Conservation (phyloP, 2,329 filamentous ascomycete species). For the Polytolypa hystricis region DNA sequence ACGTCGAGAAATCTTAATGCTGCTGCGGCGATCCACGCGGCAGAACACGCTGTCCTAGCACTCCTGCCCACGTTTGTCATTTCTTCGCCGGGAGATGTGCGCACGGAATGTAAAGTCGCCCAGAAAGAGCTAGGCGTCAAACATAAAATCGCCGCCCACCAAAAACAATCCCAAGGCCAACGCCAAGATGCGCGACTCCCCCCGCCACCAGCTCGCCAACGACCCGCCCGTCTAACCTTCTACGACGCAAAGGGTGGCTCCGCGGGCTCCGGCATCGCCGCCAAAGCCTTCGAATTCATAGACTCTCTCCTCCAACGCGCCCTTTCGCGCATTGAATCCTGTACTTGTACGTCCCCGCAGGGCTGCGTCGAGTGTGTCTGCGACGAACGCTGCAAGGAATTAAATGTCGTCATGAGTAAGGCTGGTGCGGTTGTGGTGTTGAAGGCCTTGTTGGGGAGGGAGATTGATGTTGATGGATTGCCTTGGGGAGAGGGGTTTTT, state of each 20-base stretch:
- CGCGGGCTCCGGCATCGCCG: constrained; percentile 72
- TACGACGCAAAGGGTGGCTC: constrained; percentile 90
- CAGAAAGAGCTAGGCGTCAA: constrained; percentile 72
- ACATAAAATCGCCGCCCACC: constrained; percentile 6
- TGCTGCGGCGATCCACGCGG: constrained; percentile 84
- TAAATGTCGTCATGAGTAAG: constrained; percentile 89
- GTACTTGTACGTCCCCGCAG: constrained; percentile 52
- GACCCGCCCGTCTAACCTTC: constrained; percentile 80
- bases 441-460: constrained; percentile 59
- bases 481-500: constrained; percentile 80
- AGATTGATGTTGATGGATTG: constrained; percentile 72
- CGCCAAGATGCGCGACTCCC: constrained; percentile 21
- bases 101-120: constrained; percentile 85
- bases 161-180: constrained; percentile 6
- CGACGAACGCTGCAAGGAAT: constrained; percentile 70
- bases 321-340: constrained; percentile 62
- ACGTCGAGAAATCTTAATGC: constrained; percentile 62
- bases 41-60: constrained; percentile 79
- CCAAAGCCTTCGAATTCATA: constrained; percentile 88
- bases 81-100: constrained; percentile 78
- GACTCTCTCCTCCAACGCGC: constrained; percentile 68
- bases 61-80: constrained; percentile 87
- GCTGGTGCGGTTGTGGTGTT: constrained; percentile 74
- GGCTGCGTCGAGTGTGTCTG: constrained; percentile 89
- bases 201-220: constrained; percentile 48